Evolutionary conservation across 306 rosid species (phyloP).

Genomic region (Boehmeria nivea): DNA sequence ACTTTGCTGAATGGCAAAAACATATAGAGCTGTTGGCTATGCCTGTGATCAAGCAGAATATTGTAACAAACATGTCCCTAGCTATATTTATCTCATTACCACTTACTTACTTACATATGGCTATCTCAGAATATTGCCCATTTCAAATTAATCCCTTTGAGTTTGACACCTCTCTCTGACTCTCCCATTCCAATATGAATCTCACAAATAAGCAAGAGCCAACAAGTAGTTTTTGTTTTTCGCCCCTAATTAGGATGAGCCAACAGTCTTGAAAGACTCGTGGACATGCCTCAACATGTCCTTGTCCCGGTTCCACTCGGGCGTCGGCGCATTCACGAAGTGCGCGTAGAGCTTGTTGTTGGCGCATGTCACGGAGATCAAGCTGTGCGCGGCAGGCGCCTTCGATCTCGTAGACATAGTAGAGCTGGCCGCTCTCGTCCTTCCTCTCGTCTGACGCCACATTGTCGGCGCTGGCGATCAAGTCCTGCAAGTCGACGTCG

Average conservation of each 20-base stretch:
- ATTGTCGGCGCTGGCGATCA: slow-evolving; percentile 51
- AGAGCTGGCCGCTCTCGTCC: slow-evolving; percentile 67
- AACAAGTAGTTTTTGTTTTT: no score
- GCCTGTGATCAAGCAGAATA: no score
- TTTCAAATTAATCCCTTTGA: no score
- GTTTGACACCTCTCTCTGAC: no score
- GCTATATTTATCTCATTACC: no score
- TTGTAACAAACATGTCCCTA: no score
- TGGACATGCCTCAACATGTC: slow-evolving; percentile 76
- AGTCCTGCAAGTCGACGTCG: slow-evolving; percentile 75
- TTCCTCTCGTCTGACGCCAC: slow-evolving; percentile 63
- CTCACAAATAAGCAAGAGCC: no score
- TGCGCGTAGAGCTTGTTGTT: slow-evolving; percentile 85
- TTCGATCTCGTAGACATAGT: slow-evolving; percentile 75
- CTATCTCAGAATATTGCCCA: no score
- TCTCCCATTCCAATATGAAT: no score
- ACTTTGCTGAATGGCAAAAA: no score
- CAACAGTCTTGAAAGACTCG: slow-evolving; percentile 70
- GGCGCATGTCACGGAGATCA: slow-evolving; percentile 81
- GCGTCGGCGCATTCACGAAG: slow-evolving; percentile 77
- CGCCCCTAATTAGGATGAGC: slow-evolving; percentile 32
- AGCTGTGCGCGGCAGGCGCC: slow-evolving; percentile 63
- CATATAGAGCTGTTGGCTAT: no score
- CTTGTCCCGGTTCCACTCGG: slow-evolving; percentile 74
- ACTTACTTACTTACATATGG: no score